A percentile compares a stretch with the other conserved stretches of the same genome.
These are phyloP conservation scores for Trichoderma sp. DNA, from an alignment of 2,329 filamentous ascomycete genomes.

Conservation along the genomic window DNA sequence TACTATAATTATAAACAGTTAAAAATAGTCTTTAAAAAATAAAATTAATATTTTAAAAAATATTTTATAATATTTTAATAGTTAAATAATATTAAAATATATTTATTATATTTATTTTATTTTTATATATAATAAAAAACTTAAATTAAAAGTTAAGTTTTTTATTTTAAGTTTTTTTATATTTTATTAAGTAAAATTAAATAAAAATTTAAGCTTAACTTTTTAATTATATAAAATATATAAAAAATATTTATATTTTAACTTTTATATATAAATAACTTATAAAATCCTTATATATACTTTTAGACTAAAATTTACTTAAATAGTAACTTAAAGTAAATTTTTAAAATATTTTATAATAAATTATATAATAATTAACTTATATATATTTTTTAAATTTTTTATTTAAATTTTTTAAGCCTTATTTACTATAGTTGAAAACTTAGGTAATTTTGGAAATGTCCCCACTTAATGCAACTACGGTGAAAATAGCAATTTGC, in stretches of 20 bases:
- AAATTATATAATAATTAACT: neutral
- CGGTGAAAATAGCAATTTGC: neutral
- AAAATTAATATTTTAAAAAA: neutral
- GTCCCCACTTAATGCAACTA: neutral
- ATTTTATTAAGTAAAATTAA: neutral
- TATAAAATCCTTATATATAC: neutral
- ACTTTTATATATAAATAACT: neutral
- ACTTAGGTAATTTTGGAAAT: neutral
- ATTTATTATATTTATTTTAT: neutral
- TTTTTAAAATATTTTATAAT: neutral
- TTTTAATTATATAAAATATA: neutral
- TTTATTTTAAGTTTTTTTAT: neutral
- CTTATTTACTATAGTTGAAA: neutral
- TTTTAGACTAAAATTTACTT: neutral
- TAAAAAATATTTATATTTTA: neutral
- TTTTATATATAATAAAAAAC: neutral
- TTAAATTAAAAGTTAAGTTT: neutral
- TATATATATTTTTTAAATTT: neutral
- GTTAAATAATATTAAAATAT: neutral
- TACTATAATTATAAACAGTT: neutral
- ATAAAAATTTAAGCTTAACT: neutral
- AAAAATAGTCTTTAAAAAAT: neutral
- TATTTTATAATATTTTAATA: neutral
- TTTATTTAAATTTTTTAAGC: neutral
- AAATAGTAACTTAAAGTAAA: neutral